phyloP scores from a whole-genome alignment of 129 eudicot species.

The Cynara cardunculus region DNA sequence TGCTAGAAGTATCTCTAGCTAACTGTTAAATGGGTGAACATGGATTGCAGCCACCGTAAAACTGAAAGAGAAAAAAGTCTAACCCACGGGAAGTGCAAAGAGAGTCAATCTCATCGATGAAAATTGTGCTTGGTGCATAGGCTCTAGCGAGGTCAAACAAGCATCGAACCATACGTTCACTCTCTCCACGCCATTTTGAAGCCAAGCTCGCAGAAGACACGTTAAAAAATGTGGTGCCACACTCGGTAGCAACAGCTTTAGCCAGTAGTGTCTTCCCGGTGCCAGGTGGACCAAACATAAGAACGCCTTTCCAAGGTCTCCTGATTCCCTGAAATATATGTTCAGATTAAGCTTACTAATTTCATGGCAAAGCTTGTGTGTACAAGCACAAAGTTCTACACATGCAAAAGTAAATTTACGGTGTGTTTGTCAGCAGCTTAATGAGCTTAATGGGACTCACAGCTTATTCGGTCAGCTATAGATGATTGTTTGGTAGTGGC shows the following conservation, averaged over 20 bases:
- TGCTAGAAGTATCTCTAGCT: not conserved
- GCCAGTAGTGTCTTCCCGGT: conserved; percentile 97
- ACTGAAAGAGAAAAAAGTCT: conserved; percentile 15
- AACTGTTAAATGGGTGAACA: not conserved
- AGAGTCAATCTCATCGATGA: conserved; percentile 96
- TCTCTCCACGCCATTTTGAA: conserved; percentile 99
- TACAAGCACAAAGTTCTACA: not conserved
- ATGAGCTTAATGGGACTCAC: no score
- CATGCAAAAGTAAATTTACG: not conserved
- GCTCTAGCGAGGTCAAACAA: conserved; percentile 98
- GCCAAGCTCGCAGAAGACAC: conserved; percentile 98
- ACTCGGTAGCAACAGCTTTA: conserved; percentile 98
- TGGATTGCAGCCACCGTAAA: not conserved
- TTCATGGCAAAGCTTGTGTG: not conserved
- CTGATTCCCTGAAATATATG: conserved; percentile 76
- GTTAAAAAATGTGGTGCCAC: conserved; percentile 97
- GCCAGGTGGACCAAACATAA: conserved; percentile 99
- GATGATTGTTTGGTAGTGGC: not conserved
- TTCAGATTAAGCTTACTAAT: not conserved
- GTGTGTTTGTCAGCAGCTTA: not conserved
- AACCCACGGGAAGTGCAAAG: conserved; percentile 98
- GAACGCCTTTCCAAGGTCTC: conserved; percentile 99
- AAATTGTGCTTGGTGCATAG: conserved; percentile 94
- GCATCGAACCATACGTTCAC: conserved; percentile 98
- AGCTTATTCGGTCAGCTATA: no score